Percentiles rank a stretch among this genome's conserved stretches.
Conservation (phyloP, 2,329 filamentous ascomycete genomes). For the Alternaria dauci region DNA sequence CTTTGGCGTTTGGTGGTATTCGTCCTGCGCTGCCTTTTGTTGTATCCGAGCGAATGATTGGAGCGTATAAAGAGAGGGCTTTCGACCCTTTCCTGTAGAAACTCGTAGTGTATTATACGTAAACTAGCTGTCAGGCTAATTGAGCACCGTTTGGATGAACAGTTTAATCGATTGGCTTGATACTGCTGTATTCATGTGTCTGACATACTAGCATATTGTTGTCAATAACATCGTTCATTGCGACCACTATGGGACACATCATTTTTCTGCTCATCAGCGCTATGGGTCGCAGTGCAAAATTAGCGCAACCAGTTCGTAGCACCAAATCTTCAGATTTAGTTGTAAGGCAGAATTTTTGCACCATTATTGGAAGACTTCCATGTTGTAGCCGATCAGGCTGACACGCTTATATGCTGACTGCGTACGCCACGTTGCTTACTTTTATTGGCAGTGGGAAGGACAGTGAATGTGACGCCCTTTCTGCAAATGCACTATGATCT, state of each 20-base stretch:
- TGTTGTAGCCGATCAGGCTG: neutral
- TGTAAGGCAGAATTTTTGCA: too few relatives aligned
- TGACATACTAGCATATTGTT: accelerated
- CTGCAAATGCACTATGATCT: neutral
- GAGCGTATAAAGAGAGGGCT: neutral
- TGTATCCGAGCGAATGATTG: neutral
- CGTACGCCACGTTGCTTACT: neutral
- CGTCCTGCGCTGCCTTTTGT: neutral
- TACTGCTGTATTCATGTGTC: neutral
- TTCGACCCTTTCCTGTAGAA: neutral
- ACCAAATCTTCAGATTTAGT: too few relatives aligned
- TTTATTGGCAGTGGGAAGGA: neutral
- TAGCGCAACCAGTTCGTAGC: neutral
- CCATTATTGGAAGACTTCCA: neutral
- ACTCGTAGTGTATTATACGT: conserved; percentile 3
- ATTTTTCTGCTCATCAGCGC: neutral
- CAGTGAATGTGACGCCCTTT: too few relatives aligned
- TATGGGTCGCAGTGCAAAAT: neutral
- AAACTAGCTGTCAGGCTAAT: neutral
- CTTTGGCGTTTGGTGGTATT: neutral
- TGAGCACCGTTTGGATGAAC: neutral
- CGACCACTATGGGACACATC: neutral
- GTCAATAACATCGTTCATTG: neutral
- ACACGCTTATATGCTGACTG: neutral
- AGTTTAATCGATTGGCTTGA: neutral